Percentiles rank a stretch among this genome's conserved stretches.
These are phyloP conservation scores for Aspergillus nidulans DNA, from an alignment of 495 filamentous ascomycete species.

Conservation along the genomic window DNA sequence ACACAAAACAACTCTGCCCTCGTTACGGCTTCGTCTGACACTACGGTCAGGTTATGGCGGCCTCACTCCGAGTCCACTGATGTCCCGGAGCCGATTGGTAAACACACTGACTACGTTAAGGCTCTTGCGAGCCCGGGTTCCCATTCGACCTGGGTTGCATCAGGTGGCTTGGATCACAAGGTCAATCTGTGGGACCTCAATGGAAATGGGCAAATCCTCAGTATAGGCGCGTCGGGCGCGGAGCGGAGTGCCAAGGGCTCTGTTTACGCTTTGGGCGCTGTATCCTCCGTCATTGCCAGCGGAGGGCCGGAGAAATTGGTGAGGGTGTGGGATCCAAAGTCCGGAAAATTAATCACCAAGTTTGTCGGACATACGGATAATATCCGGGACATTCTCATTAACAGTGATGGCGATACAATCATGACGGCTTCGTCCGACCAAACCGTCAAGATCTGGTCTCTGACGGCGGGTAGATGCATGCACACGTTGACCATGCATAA, in stretches of 20 bases:
- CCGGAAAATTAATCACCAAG: conserved; percentile 88
- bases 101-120: conserved; percentile 95
- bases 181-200: conserved; percentile 91
- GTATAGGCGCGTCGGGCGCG: conserved; percentile 76
- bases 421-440: conserved; percentile 95
- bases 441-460: conserved; percentile 96
- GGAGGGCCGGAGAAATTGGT: conserved; percentile 94
- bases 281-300: conserved; percentile 74
- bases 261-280: conserved; percentile 81
- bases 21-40: conserved; percentile 91
- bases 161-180: conserved; percentile 91
- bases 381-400: conserved; percentile 84
- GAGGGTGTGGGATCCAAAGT: conserved; percentile 85
- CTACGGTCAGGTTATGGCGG: conserved; percentile 91
- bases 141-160: conserved; percentile 83
- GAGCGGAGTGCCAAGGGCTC: conserved; percentile 87
- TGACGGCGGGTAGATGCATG: conserved; percentile 91
- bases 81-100: conserved; percentile 76
- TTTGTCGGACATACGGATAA: conserved; percentile 98
- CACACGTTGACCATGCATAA: conserved; percentile 98
- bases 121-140: conserved; percentile 73
- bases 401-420: conserved; percentile 80
- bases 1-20: conserved; percentile 76
- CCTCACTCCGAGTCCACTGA: conserved; percentile 67
- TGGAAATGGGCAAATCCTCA: conserved; percentile 75